These are phyloP conservation scores for Leishmania braziliensis DNA, from an alignment of 208 protist species.

Conservation along the genomic window DNA sequence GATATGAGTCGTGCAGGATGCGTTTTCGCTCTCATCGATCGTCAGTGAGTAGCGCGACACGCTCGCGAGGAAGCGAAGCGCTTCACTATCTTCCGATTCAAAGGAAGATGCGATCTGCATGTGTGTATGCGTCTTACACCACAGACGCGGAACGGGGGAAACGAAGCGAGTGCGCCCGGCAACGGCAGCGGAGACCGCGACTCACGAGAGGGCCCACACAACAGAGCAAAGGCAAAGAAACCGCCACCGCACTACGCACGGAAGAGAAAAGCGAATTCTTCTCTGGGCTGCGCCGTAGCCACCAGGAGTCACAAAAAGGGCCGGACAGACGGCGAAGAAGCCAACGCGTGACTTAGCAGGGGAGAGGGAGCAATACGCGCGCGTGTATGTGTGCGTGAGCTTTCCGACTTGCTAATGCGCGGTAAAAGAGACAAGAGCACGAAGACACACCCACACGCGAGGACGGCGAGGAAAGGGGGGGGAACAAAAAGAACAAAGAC, in stretches of 20 bases:
- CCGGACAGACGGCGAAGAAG: neutral
- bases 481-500: neutral
- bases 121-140: neutral
- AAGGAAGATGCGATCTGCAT: neutral
- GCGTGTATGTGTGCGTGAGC: neutral
- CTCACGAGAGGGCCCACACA: neutral
- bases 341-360: neutral
- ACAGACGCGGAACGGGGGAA: neutral
- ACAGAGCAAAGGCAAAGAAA: neutral
- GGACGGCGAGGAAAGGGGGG: neutral
- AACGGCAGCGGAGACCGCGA: neutral
- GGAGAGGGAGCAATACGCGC: neutral
- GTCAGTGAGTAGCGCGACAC: neutral
- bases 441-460: neutral
- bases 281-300: neutral
- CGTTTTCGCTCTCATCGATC: neutral
- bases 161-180: neutral
- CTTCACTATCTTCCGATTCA: neutral
- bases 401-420: neutral
- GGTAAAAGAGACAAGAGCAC: too few species aligned
- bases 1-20: conserved; percentile 10
- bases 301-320: neutral
- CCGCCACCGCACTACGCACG: neutral
- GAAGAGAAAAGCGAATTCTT: neutral
- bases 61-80: neutral